Evolutionary conservation across 1,284 basidiomycete species (phyloP), one percentile per base, ranked within the genome.

Genomic region (Trichosporon coremiiforme): DNA sequence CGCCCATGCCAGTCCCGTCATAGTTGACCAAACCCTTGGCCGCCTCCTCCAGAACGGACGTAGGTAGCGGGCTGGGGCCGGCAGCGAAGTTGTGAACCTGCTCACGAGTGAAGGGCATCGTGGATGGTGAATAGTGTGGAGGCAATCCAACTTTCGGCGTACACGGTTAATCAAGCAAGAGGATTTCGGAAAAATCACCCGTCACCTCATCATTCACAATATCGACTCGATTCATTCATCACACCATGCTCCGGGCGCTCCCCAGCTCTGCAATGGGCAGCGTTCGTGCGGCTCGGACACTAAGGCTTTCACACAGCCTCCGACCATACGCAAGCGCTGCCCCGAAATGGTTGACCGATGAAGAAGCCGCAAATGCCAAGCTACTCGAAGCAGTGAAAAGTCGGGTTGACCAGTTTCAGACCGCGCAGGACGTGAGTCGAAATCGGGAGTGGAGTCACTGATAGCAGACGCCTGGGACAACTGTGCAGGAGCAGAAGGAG

Each of bases 11-110:
- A 3, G 92, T 95, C 64, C 87, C 87, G 70, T 90, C 86, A 84
- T 95, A 98, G 85, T 97, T 91, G 78, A 98, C 84, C 17, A 98
- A 86, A 12, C 89, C 87, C 35, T 89, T 86, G 2, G 94, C 92
- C 77, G 94, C 90, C 78, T 85, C 75, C 70, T 89, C 85, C 53
- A 98, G 89, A 13, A 97, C 93, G 4, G 88, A 85, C 20, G 89
- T 87, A 17, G 95, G 95, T 41, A 98, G 86, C 0, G 92, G 91
- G 35, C 93, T 95, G 31, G 95, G 95, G 1, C 95, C 95, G 64
- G 95, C 91, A 60, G 93, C 92, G 81, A 98, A 93, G 86, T 98
- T 97, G 82, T 92, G 88, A 15, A 90, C 87, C 68, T 87, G 78
- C 62, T 77, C 74, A 75, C 83, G 88, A 17, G 74, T 22, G 45